Percentiles rank a stretch among this genome's conserved stretches.
phyloP scores from a whole-genome alignment of 768 basidiomycete species.

The Leccinellum luteum region DNA sequence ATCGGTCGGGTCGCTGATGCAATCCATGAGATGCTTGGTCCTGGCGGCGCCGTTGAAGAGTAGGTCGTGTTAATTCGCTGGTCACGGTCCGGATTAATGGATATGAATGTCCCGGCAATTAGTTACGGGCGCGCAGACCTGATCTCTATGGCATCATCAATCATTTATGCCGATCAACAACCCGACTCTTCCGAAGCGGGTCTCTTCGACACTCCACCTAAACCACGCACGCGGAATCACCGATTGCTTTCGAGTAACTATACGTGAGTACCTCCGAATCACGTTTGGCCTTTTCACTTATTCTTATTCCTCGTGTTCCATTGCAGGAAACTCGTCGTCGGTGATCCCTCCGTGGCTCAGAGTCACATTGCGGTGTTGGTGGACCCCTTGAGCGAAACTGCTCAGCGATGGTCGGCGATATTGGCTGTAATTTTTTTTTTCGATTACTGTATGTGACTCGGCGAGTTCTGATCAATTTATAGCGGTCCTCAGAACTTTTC shows the following conservation, averaged over 20 bases:
- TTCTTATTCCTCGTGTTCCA: too few species aligned
- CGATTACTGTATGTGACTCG: not conserved
- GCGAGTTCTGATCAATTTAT: not conserved
- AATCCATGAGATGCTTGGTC: constrained; percentile 50
- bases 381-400: constrained; percentile 81
- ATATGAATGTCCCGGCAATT: not conserved
- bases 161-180: constrained; percentile 66
- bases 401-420: constrained; percentile 84
- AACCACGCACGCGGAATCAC: constrained; percentile 62
- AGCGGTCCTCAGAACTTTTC: constrained; percentile 39
- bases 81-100: not conserved
- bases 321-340: constrained; percentile 63
- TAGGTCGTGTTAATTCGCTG: constrained; percentile 27
- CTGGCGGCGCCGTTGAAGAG: constrained; percentile 39
- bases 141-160: constrained; percentile 64
- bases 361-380: constrained; percentile 71
- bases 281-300: not conserved
- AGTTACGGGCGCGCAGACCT: constrained; percentile 59
- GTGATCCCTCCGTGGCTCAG: constrained; percentile 63
- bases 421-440: constrained; percentile 53
- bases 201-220: constrained; percentile 63
- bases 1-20: constrained; percentile 67
- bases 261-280: constrained; percentile 49
- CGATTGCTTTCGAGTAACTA: constrained; percentile 55
- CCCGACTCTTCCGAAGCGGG: constrained; percentile 74